phyloP scores from a whole-genome alignment of 116 monocot species.

The Papilionanthe hybrid region DNA sequence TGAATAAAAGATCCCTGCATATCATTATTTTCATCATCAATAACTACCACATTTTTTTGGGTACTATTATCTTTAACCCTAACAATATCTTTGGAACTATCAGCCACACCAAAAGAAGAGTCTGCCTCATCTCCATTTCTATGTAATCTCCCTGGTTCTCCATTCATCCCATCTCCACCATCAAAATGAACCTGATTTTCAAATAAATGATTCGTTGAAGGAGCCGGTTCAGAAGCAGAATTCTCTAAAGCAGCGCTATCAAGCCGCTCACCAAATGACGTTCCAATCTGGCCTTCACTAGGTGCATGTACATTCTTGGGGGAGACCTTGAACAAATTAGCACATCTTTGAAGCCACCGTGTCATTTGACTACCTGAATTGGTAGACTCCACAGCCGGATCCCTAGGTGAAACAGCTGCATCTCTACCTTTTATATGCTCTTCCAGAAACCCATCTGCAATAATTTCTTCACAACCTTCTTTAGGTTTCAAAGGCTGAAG shows the following conservation, averaged over 20 bases:
- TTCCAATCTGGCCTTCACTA: constrained; percentile 7
- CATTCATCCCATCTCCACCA: constrained; percentile 13
- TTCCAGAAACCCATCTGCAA: constrained; percentile 36
- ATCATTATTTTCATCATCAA: constrained; percentile 28
- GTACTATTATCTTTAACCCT: constrained; percentile 18
- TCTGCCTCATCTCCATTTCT: constrained; percentile 34
- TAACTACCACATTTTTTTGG: constrained; percentile 5
- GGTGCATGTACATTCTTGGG: constrained; percentile 35
- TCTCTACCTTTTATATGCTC: constrained; percentile 31
- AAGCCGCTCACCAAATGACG: constrained; percentile 27
- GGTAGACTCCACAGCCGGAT: constrained; percentile 21
- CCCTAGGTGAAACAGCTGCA: constrained; percentile 25
- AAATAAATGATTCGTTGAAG: constrained; percentile 14
- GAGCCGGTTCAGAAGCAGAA: constrained; percentile 24
- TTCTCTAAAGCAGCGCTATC: constrained; percentile 33
- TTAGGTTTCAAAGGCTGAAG: constrained; percentile 19
- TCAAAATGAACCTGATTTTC: constrained; percentile 19
- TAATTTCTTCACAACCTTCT: constrained; percentile 33
- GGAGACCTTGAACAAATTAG: constrained; percentile 65
- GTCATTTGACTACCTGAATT: constrained; percentile 56
- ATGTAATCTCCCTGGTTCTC: constrained; percentile 18
- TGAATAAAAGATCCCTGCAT: constrained; percentile 31
- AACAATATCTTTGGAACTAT: constrained; percentile 31
- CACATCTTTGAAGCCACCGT: constrained; percentile 62
- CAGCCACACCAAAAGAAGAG: constrained; percentile 42